Base-by-base conservation (phyloP, 202 grass and related monocot genomes). In the Panicum hallii region DNA sequence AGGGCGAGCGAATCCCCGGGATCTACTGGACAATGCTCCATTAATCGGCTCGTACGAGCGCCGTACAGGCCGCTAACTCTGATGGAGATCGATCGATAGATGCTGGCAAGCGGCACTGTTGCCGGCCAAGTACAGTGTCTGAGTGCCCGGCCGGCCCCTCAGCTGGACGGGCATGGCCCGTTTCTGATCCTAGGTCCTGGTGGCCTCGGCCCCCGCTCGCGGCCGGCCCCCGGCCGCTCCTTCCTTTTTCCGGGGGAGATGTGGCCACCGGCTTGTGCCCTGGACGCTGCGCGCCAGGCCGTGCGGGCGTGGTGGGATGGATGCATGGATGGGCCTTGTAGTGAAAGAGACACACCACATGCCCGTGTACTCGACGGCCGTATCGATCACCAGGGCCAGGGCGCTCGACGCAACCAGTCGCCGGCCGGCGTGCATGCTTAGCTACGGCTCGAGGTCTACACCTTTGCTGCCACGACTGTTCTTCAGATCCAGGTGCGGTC, bases 211-310 rank as follows among this genome's bases (percentile, higher is more conserved):
- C 40, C 17, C 12, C 57, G 20, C 34, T 42, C 17, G 38, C 38
- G 8, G 38, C 38, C 40, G 66, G 67, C 41, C 42, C 40, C 19
- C 14, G 34, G 36, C 64, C 7, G 64, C 38, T 67, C 43, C 64
- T 10, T 42, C 26, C n/a, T 30, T 30, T 56, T 70, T 70, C 5
- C 49, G 63, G 63, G 6, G 62, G 38, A 16, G 63, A 38, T 36
- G 6, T 11, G 6, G 28, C 5, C 61, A 63, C 13, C 57, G 4
- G 57, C 9, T 61, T 61, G 5, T 17, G 28, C 61, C 61, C 28
- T 63, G 28, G 50, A 77, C 82, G 55, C 46, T 17, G 57, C 14
- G n/a, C 3, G 38, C n/a, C n/a, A n/a, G 50, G 78, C 50, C 65
- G 65, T 45, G 41, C 41, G 16, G 42, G 72, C 8, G 57, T 11